Evolutionary conservation across 345 rosid species (phyloP).

Genomic region (Camelina neglecta): DNA sequence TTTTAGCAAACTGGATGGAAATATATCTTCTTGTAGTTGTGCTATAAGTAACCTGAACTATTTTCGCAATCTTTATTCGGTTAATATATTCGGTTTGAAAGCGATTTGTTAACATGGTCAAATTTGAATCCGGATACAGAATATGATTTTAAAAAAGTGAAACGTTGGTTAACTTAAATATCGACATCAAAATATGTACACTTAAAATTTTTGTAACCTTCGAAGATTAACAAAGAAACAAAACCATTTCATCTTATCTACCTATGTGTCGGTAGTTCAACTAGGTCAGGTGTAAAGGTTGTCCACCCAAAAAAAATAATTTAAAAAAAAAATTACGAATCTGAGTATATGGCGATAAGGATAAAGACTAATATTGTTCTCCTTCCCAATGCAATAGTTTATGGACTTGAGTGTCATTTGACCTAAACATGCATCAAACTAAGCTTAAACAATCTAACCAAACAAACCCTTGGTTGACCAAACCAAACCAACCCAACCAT

Average conservation of each 20-base stretch:
- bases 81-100: neutral
- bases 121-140: neutral
- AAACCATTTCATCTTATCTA: neutral
- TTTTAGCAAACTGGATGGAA: neutral
- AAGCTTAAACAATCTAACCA: neutral
- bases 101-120: slow-evolving; percentile 1
- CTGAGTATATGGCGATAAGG: neutral
- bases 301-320: neutral
- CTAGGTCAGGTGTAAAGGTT: slow-evolving; percentile 16
- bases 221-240: neutral
- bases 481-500: slow-evolving; percentile 21
- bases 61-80: neutral
- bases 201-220: neutral
- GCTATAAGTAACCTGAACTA: neutral
- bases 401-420: neutral
- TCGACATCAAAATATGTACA: neutral
- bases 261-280: slow-evolving; percentile 10
- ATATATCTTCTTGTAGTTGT: neutral
- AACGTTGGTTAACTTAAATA: neutral
- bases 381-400: too few species aligned
- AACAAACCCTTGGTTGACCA: neutral
- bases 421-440: slow-evolving; percentile 13
- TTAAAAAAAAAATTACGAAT: neutral
- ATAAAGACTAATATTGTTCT: neutral
- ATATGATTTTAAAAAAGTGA: neutral